Percentiles rank a stretch among this genome's conserved stretches.
Evolutionary conservation across 306 rosid species (phyloP).

Genomic region (Quercus aquifolioides): DNA sequence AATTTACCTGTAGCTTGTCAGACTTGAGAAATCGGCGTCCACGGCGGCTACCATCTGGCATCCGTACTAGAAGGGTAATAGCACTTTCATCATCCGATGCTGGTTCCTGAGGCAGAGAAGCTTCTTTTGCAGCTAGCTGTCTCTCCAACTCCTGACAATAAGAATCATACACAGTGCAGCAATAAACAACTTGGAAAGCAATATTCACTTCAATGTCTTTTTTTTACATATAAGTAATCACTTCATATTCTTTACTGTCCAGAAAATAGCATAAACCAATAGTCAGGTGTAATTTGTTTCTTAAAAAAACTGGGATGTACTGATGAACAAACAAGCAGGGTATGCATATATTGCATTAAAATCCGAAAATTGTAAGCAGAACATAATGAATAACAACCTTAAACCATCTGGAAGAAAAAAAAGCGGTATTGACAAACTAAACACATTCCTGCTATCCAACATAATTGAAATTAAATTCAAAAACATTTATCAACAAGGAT

Average conservation of each 20-base stretch:
- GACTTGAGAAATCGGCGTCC: slow-evolving; percentile 92
- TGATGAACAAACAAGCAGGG: slow-evolving; percentile 4
- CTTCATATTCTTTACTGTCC: not conserved
- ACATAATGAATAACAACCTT: not conserved
- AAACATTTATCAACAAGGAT: not conserved
- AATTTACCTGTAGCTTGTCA: slow-evolving; percentile 73
- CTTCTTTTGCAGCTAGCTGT: slow-evolving; percentile 73
- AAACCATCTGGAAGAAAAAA: not conserved
- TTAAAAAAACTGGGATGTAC: not conserved
- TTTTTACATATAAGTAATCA: not conserved
- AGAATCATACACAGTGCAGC: slow-evolving; percentile 20
- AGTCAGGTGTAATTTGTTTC: slow-evolving; percentile 5
- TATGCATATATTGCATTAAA: not conserved
- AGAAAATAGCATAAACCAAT: not conserved
- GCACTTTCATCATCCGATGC: slow-evolving; percentile 65
- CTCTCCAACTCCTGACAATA: slow-evolving; percentile 76
- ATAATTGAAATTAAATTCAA: not conserved
- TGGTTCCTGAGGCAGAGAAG: slow-evolving; percentile 78
- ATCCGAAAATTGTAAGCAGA: not conserved
- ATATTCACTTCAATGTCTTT: not conserved
- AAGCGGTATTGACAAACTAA: not conserved
- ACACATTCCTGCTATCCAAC: not conserved
- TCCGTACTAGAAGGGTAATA: slow-evolving; percentile 72
- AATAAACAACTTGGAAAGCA: slow-evolving; percentile 19
- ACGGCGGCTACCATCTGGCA: slow-evolving; percentile 94